phyloP scores from a whole-genome alignment of 1,284 basidiomycete species.

The Ganoderma multipileum region DNA sequence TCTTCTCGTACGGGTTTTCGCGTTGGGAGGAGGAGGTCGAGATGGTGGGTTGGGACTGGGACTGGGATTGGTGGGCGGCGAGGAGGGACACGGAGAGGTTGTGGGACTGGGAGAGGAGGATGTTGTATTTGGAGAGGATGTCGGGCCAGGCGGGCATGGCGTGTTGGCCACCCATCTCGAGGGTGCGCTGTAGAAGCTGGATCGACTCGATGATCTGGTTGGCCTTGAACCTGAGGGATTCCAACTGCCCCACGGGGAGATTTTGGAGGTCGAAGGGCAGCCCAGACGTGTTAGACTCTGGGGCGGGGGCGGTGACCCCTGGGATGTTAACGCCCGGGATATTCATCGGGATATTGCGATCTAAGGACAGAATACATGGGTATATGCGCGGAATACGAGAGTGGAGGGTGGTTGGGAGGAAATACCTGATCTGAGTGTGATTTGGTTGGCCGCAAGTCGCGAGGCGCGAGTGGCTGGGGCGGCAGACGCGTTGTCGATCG shows the following conservation, averaged over 20 bases:
- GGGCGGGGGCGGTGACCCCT: slow-evolving; percentile 11
- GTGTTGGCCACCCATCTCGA: slow-evolving; percentile 62
- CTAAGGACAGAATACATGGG: neutral
- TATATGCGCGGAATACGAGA: neutral
- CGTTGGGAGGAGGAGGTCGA: slow-evolving; percentile 17
- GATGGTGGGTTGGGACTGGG: neutral
- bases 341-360: neutral
- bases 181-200: slow-evolving; percentile 61
- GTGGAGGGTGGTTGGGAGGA: neutral
- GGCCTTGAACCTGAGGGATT: slow-evolving; percentile 76
- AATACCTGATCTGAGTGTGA: neutral
- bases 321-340: slow-evolving; percentile 11
- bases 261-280: slow-evolving; percentile 28
- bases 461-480: neutral
- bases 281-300: slow-evolving; percentile 1
- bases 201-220: slow-evolving; percentile 81
- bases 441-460: neutral
- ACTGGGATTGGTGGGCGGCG: slow-evolving; percentile 40
- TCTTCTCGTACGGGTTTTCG: slow-evolving; percentile 62
- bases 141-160: slow-evolving; percentile 81
- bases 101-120: slow-evolving; percentile 80
- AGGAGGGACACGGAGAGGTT: slow-evolving; percentile 68
- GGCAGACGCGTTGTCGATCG: neutral
- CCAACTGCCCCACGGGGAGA: slow-evolving; percentile 59
- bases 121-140: slow-evolving; percentile 81